These are phyloP conservation scores for Coemansia reversa DNA, from an alignment of 192 early-diverging fungal genomes.

Conservation along the genomic window DNA sequence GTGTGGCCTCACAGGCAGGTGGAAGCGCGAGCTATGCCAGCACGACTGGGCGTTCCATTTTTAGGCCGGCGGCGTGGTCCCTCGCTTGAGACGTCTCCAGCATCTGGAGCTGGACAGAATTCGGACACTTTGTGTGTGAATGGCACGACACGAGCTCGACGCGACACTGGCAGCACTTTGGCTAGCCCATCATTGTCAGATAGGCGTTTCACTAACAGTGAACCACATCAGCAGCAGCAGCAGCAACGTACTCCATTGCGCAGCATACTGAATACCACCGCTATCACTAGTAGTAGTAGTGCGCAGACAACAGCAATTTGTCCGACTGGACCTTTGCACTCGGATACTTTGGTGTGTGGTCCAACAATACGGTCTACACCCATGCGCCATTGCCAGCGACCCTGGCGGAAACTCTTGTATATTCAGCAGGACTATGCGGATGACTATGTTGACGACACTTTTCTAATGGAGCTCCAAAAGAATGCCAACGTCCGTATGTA, in stretches of 20 bases:
- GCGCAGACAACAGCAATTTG: too few relatives aligned
- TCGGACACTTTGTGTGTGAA: too few relatives aligned
- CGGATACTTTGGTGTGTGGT: neutral
- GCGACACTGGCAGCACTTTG: slow-evolving; percentile 4
- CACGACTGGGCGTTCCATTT: slow-evolving; percentile 35
- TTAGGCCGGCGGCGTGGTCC: slow-evolving; percentile 23
- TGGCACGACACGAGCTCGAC: neutral
- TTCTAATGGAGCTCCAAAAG: slow-evolving; percentile 83
- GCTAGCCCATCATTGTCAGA: slow-evolving; percentile 3
- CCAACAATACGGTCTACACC: neutral
- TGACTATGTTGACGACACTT: slow-evolving; percentile 87
- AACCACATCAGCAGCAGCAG: neutral
- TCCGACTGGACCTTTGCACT: neutral
- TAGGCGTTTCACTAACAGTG: neutral
- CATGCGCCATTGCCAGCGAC: slow-evolving; percentile 17
- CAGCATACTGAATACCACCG: neutral
- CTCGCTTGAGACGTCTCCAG: slow-evolving; percentile 5
- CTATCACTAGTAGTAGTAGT: neutral
- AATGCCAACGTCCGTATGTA: slow-evolving; percentile 87
- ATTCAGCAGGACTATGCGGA: slow-evolving; percentile 88
- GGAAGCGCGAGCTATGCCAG: slow-evolving; percentile 12
- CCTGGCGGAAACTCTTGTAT: slow-evolving; percentile 82
- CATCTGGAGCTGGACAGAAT: slow-evolving; percentile 1
- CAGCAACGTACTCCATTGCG: neutral
- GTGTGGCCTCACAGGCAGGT: too few relatives aligned